Evolutionary conservation across 176 grass and related monocot species (phyloP).

Genomic region (Juncus effusus): DNA sequence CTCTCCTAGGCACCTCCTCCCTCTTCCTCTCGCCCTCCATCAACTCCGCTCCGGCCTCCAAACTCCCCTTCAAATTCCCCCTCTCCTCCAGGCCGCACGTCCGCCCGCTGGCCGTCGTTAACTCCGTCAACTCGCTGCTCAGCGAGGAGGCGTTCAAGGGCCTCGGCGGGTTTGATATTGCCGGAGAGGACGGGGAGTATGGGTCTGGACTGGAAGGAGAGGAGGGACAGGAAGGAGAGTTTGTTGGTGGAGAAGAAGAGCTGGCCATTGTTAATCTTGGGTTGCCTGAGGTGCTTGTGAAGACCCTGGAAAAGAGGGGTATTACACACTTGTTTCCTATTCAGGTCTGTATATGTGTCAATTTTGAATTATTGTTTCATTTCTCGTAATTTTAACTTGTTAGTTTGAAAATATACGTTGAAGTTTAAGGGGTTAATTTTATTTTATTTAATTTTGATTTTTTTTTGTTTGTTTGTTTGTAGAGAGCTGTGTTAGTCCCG

Average conservation of each 20-base stretch:
- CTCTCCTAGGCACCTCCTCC: conserved; percentile 62
- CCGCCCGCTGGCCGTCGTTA: conserved; percentile 47
- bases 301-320: conserved; percentile 69
- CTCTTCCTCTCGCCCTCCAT: conserved; percentile 44
- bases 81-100: conserved; percentile 35
- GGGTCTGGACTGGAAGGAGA: conserved; percentile 27
- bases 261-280: conserved; percentile 72
- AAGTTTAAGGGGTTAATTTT: background rate
- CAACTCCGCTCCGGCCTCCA: conserved; percentile 5
- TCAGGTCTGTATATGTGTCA: conserved; percentile 45
- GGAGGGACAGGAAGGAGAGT: conserved; percentile 21
- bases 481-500: conserved; percentile 91
- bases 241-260: conserved; percentile 41
- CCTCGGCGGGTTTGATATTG: conserved; percentile 34
- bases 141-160: conserved; percentile 96
- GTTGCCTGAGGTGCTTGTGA: conserved; percentile 61
- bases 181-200: conserved; percentile 40
- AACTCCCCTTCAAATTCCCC: background rate
- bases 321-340: conserved; percentile 94
- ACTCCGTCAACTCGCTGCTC: conserved; percentile 52
- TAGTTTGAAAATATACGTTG: background rate
- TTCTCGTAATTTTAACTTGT: background rate
- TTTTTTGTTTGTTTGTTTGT: conserved; percentile 24
- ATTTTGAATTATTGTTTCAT: conserved; percentile 4
- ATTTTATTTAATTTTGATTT: background rate